These are phyloP conservation scores for barley (Hordeum vulgare) DNA, from an alignment of 176 grass and related monocot species.

Conservation along the genomic window DNA sequence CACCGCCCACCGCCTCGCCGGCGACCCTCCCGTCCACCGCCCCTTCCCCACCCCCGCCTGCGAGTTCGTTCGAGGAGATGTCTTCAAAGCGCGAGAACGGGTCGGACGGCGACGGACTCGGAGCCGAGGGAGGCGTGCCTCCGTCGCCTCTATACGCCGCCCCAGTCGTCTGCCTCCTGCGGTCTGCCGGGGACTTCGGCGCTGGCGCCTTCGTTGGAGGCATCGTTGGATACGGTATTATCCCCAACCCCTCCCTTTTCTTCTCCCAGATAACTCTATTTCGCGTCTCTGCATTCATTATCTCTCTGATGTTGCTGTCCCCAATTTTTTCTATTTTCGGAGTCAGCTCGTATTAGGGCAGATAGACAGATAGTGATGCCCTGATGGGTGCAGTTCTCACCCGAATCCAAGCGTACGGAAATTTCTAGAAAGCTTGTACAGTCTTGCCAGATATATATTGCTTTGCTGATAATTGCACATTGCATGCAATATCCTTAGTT, in stretches of 20 bases:
- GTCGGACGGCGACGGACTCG: conserved; percentile 24
- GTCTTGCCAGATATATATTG: background rate
- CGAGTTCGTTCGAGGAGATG: conserved; percentile 4
- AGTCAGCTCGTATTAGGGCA: background rate
- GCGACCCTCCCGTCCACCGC: background rate
- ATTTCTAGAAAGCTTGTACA: background rate
- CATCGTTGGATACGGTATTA: conserved; percentile 72
- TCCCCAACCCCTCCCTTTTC: background rate
- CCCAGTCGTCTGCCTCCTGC: conserved; percentile 53
- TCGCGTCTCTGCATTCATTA: background rate
- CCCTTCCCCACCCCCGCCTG: background rate
- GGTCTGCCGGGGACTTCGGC: conserved; percentile 66
- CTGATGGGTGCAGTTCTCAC: background rate
- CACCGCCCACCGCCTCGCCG: background rate
- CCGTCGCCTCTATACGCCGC: background rate
- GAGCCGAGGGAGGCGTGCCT: background rate
- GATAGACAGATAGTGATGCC: background rate
- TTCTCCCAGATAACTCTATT: background rate
- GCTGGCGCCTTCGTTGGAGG: conserved; percentile 63
- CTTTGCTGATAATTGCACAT: background rate
- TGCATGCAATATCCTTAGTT: background rate
- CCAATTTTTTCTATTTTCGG: background rate
- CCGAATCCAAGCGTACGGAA: background rate
- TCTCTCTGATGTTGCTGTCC: background rate
- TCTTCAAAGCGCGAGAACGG: conserved; percentile 43